Evolutionary conservation across 2,329 filamentous ascomycete species (phyloP).

Genomic region (Zymoseptoria brevis): DNA sequence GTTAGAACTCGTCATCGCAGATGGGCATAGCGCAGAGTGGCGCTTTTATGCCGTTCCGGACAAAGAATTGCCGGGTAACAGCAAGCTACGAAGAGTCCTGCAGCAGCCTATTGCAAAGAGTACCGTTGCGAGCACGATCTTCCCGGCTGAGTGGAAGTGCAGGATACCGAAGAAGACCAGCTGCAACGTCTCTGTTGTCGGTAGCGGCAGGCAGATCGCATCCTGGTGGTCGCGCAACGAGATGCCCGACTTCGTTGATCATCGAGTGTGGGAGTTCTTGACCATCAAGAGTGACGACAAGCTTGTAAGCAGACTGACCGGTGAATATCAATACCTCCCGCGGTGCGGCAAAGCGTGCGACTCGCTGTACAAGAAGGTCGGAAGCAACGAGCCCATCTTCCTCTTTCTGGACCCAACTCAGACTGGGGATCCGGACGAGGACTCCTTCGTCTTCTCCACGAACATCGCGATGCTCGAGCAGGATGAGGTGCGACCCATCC

Average conservation of each 20-base stretch:
- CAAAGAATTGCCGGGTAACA: slow-evolving; percentile 13
- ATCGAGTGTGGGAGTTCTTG: slow-evolving; percentile 40
- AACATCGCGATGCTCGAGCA: slow-evolving; percentile 40
- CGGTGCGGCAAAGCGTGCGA: slow-evolving; percentile 51
- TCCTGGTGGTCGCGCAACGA: slow-evolving; percentile 34
- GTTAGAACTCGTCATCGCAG: slow-evolving; percentile 32
- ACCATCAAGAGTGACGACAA: slow-evolving; percentile 30
- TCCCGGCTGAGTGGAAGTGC: slow-evolving; percentile 26
- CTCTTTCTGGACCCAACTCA: slow-evolving; percentile 52
- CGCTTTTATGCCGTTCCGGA: slow-evolving; percentile 22
- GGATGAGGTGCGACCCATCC: slow-evolving; percentile 38
- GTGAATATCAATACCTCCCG: slow-evolving; percentile 44
- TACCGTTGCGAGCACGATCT: slow-evolving; percentile 14
- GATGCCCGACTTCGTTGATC: slow-evolving; percentile 32
- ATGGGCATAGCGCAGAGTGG: slow-evolving; percentile 18
- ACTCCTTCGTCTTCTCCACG: slow-evolving; percentile 51
- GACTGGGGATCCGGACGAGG: slow-evolving; percentile 38
- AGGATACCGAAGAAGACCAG: background rate
- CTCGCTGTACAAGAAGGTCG: slow-evolving; percentile 44
- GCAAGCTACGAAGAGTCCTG: slow-evolving; percentile 18
- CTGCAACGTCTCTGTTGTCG: slow-evolving; percentile 12
- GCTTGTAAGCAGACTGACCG: slow-evolving; percentile 32
- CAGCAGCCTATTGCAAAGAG: slow-evolving; percentile 22
- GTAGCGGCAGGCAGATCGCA: slow-evolving; percentile 14
- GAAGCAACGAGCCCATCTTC: slow-evolving; percentile 35